These are phyloP conservation scores for Tulasnella calospora DNA, from an alignment of 768 basidiomycete genomes.

Conservation along the genomic window DNA sequence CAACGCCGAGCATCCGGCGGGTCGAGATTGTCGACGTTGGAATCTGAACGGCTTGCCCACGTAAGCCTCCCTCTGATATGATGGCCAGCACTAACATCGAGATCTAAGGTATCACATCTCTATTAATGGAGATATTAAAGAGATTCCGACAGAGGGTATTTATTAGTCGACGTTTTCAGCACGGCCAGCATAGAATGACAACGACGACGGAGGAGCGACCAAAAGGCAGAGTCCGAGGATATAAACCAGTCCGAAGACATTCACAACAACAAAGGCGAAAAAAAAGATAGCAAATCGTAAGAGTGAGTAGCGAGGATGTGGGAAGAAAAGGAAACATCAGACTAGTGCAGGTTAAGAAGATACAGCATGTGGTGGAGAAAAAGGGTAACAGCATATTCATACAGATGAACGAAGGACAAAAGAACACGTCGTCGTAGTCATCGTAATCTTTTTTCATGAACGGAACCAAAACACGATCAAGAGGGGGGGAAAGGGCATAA, in stretches of 20 bases:
- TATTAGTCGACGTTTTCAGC: neutral
- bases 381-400: slow-evolving; percentile 12
- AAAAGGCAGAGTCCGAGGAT: neutral
- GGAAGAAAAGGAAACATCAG: neutral
- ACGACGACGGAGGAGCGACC: neutral
- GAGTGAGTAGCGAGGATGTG: neutral
- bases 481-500: neutral
- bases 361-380: neutral
- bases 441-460: slow-evolving; percentile 6
- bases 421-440: neutral
- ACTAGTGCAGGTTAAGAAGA: neutral
- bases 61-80: no score
- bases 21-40: neutral
- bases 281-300: neutral
- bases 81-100: neutral
- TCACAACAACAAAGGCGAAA: neutral
- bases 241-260: neutral
- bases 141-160: neutral
- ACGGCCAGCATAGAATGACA: neutral
- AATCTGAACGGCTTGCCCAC: no score
- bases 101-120: neutral
- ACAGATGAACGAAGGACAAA: slow-evolving; percentile 13
- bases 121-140: neutral
- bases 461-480: neutral
- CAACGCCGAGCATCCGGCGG: neutral